Evolutionary conservation across 2,329 filamentous ascomycete species (phyloP).

Genomic region (Alternaria rosae): DNA sequence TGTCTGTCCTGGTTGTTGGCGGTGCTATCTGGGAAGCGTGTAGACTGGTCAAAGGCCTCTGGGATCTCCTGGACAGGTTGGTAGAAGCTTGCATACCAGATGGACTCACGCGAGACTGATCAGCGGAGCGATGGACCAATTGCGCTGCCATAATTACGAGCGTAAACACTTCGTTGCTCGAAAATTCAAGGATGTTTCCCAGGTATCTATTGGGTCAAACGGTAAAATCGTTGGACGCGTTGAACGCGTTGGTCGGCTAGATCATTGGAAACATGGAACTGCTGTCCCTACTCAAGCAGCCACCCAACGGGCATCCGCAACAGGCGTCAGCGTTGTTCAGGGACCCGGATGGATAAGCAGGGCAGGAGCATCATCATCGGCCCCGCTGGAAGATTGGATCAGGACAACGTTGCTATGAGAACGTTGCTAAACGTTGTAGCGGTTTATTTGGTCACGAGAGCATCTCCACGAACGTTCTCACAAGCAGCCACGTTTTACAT

Average conservation of each 20-base stretch:
- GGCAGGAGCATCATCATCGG: constrained; percentile 7
- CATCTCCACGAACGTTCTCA: not conserved
- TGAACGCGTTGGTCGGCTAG: not conserved
- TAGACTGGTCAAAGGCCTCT: not conserved
- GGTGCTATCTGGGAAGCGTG: not conserved
- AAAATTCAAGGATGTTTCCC: not conserved
- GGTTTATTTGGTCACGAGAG: not conserved
- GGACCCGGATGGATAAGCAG: not conserved
- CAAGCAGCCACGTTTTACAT: not conserved
- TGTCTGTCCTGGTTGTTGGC: not conserved
- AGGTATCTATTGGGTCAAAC: not conserved
- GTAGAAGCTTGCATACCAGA: not conserved
- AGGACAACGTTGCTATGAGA: not conserved
- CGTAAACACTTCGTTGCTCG: not conserved
- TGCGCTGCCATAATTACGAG: not conserved
- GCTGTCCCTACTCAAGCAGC: not conserved
- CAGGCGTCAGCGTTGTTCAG: not conserved
- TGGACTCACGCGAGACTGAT: not conserved
- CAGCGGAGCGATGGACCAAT: not conserved
- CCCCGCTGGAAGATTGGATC: not conserved
- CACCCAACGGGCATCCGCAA: not conserved
- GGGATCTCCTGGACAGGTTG: not conserved
- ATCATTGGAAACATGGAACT: constrained; percentile 1
- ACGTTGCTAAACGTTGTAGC: not conserved
- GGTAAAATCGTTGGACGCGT: not conserved